phyloP scores from a whole-genome alignment of 148 eudicot genomes.

The Vaccinium darrowii region DNA sequence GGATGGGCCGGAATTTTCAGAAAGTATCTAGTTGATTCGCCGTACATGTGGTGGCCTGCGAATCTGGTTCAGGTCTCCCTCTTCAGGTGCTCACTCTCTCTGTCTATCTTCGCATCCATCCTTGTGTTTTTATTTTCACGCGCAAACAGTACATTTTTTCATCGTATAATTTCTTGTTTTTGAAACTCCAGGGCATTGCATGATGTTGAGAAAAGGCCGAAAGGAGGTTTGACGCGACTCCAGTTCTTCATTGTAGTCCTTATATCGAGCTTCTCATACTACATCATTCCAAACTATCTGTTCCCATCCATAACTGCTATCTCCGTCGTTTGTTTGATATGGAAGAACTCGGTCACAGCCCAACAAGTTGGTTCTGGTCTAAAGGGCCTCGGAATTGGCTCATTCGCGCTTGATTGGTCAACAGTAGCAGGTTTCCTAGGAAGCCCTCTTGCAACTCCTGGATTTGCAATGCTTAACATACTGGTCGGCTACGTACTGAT shows the following conservation, averaged over 20 bases:
- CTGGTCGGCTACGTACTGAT: slow-evolving; percentile 33
- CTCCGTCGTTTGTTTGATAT: slow-evolving; percentile 46
- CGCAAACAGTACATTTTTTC: neutral
- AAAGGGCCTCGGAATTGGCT: slow-evolving; percentile 44
- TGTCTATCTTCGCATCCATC: neutral
- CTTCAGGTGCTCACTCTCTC: slow-evolving; percentile 37
- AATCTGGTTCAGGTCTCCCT: slow-evolving; percentile 45
- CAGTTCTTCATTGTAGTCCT: slow-evolving; percentile 48
- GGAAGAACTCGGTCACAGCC: slow-evolving; percentile 44
- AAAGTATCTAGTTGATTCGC: slow-evolving; percentile 46
- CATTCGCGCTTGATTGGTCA: slow-evolving; percentile 51
- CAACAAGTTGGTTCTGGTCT: slow-evolving; percentile 49
- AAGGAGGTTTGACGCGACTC: slow-evolving; percentile 45
- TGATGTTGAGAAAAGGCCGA: slow-evolving; percentile 38
- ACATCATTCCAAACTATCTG: slow-evolving; percentile 43
- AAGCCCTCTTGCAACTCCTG: slow-evolving; percentile 51
- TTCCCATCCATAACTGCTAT: slow-evolving; percentile 46
- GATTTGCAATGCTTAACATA: slow-evolving; percentile 41
- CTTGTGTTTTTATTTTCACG: neutral
- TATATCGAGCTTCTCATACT: slow-evolving; percentile 44
- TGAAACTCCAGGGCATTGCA: slow-evolving; percentile 39
- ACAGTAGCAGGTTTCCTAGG: slow-evolving; percentile 44
- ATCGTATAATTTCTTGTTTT: neutral
- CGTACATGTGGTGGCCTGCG: slow-evolving; percentile 59
- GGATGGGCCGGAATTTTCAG: slow-evolving; percentile 57